Percentiles rank a stretch among this genome's conserved stretches.
These are phyloP conservation scores for Coemansia sp. DNA, from an alignment of 192 early-diverging fungal genomes.

Conservation along the genomic window DNA sequence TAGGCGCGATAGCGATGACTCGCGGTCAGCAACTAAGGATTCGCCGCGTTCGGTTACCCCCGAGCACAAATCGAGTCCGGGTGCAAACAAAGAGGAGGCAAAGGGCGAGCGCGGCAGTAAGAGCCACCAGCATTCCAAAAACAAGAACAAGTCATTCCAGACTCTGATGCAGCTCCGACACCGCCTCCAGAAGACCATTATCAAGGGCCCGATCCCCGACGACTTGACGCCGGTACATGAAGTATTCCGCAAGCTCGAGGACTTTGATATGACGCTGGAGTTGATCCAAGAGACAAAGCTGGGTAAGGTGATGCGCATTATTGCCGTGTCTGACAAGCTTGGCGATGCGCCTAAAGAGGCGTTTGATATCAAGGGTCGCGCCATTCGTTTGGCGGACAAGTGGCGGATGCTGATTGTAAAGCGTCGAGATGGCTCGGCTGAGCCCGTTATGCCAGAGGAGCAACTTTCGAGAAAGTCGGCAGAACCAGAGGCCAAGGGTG, in stretches of 20 bases:
- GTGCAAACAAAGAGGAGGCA: conserved; percentile 26
- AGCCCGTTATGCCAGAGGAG: conserved; percentile 36
- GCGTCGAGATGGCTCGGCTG: conserved; percentile 37
- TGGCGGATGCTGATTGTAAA: conserved; percentile 47
- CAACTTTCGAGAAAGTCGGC: conserved; percentile 21
- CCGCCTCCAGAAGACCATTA: conserved; percentile 54
- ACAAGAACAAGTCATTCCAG: conserved; percentile 38
- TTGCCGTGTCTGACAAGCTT: conserved; percentile 39
- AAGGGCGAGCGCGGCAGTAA: conserved; percentile 29
- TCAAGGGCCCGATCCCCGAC: conserved; percentile 43
- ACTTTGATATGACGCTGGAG: conserved; percentile 52
- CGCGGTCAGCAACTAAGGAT: conserved; percentile 34
- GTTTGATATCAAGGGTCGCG: conserved; percentile 53
- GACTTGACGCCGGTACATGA: conserved; percentile 44
- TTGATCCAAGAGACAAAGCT: conserved; percentile 55
- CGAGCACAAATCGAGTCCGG: conserved; percentile 12
- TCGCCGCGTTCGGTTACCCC: conserved; percentile 34
- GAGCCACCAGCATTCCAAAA: conserved; percentile 34
- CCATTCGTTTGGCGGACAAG: conserved; percentile 44
- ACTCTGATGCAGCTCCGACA: conserved; percentile 54
- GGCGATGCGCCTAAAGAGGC: conserved; percentile 36
- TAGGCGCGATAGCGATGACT: conserved; percentile 33
- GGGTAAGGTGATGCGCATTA: conserved; percentile 56
- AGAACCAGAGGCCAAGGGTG: not conserved
- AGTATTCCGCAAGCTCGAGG: conserved; percentile 50